Conservation (phyloP, 768 basidiomycete species). For the Collybia mongolica region DNA sequence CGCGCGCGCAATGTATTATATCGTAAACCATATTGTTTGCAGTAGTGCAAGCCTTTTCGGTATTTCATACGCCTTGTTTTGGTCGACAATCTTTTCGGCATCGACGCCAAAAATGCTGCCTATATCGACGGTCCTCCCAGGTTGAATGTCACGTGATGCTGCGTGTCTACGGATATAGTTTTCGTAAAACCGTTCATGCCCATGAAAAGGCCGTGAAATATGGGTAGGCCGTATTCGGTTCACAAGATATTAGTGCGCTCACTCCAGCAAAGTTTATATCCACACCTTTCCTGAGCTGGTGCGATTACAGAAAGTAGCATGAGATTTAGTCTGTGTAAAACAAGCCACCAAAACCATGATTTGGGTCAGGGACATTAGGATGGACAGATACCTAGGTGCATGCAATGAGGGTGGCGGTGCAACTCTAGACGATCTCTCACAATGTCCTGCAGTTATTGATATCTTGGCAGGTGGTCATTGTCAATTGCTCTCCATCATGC, state of each 20-base stretch:
- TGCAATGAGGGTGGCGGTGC: constrained; percentile 9
- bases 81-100: constrained; percentile 11
- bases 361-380: constrained; percentile 18
- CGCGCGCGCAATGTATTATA: constrained; percentile 9
- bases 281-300: constrained; percentile 13
- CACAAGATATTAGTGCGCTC: neutral
- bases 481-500: too few species aligned
- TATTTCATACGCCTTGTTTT: constrained; percentile 15
- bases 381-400: constrained; percentile 23
- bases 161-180: neutral
- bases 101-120: constrained; percentile 2
- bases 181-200: constrained; percentile 27
- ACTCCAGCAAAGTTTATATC: too few species aligned
- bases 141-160: neutral
- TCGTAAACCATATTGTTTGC: constrained; percentile 10
- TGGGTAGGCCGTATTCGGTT: constrained; percentile 1
- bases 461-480: too few species aligned
- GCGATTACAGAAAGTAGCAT: constrained; percentile 19
- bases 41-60: constrained; percentile 7
- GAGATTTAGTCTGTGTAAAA: constrained; percentile 11
- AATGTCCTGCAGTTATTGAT: too few species aligned
- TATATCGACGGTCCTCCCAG: neutral
- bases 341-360: constrained; percentile 1
- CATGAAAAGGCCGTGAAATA: constrained; percentile 23
- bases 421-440: constrained; percentile 2